Evolutionary conservation across 2,329 filamentous ascomycete species (phyloP).

Genomic region (Lasiodiplodia theobromae): DNA sequence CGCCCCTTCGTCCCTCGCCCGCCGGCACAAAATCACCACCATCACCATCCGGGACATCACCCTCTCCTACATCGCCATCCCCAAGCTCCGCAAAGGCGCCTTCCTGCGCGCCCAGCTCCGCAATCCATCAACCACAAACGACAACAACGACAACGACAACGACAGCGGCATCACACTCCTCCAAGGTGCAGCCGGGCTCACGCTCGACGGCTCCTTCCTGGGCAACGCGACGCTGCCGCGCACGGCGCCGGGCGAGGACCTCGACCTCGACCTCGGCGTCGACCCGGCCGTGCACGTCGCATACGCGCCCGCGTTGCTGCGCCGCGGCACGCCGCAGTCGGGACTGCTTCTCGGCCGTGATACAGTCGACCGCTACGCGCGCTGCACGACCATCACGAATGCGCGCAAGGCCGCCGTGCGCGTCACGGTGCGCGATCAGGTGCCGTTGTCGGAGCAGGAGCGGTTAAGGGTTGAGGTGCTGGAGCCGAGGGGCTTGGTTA

Average conservation of each 20-base stretch:
- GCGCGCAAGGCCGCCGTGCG: constrained; percentile 52
- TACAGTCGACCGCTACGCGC: constrained; percentile 59
- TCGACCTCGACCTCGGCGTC: constrained; percentile 64
- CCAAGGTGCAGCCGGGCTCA: constrained; percentile 63
- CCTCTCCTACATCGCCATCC: constrained; percentile 65
- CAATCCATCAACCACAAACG: constrained; percentile 49
- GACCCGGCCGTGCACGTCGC: constrained; percentile 64
- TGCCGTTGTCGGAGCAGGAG: constrained; percentile 69
- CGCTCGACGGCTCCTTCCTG: constrained; percentile 69
- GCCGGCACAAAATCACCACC: constrained; percentile 64
- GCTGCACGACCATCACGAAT: constrained; percentile 60
- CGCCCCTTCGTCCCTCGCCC: constrained; percentile 49
- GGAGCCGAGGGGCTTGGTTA: constrained; percentile 56
- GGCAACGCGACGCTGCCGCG: constrained; percentile 64
- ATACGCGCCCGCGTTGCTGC: constrained; percentile 65
- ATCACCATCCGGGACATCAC: constrained; percentile 58
- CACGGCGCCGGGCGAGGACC: constrained; percentile 62
- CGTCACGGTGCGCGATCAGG: constrained; percentile 65
- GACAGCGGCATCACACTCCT: constrained; percentile 58
- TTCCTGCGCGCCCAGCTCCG: constrained; percentile 66
- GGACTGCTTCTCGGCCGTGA: constrained; percentile 58
- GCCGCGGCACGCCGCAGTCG: constrained; percentile 52
- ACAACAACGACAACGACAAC: neutral
- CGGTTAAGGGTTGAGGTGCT: constrained; percentile 60
- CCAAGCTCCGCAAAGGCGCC: constrained; percentile 66